Percentiles rank a stretch among this genome's conserved stretches.
phyloP scores from a whole-genome alignment of 495 filamentous ascomycete genomes.

The Neurospora sp. region DNA sequence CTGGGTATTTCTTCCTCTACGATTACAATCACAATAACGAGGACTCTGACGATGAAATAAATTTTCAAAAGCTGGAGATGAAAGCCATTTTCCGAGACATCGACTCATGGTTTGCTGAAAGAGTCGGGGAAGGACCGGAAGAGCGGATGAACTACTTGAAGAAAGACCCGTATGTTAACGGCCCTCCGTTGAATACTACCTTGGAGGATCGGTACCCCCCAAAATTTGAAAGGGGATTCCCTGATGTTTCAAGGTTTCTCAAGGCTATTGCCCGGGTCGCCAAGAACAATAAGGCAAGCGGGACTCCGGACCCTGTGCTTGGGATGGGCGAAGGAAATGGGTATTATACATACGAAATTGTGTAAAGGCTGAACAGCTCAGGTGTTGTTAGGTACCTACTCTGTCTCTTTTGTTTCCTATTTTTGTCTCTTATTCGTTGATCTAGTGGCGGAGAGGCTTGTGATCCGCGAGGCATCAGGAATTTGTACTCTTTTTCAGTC shows the following conservation, averaged over 20 bases:
- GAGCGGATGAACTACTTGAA: neutral
- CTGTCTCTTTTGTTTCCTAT: neutral
- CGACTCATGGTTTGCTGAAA: neutral
- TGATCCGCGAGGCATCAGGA: neutral
- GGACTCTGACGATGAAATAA: too few relatives aligned
- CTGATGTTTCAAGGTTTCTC: neutral
- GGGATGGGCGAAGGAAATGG: neutral
- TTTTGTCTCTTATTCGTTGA: neutral
- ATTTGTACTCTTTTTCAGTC: too few relatives aligned
- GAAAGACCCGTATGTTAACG: neutral
- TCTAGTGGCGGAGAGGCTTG: neutral
- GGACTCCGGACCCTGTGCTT: neutral
- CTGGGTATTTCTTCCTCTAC: neutral
- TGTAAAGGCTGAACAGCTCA: neutral
- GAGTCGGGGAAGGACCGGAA: neutral
- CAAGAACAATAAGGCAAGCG: neutral
- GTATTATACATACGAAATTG: neutral
- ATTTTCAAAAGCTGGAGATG: neutral
- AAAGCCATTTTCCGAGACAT: neutral
- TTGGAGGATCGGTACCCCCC: neutral
- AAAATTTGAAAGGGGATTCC: neutral
- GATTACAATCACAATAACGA: too few relatives aligned
- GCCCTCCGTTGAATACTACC: neutral
- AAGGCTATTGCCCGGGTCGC: neutral
- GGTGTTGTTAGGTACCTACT: neutral